Evolutionary conservation across 192 early-diverging fungal species (phyloP), one percentile per base, ranked within the genome.

Genomic region (Podila epicladia): DNA sequence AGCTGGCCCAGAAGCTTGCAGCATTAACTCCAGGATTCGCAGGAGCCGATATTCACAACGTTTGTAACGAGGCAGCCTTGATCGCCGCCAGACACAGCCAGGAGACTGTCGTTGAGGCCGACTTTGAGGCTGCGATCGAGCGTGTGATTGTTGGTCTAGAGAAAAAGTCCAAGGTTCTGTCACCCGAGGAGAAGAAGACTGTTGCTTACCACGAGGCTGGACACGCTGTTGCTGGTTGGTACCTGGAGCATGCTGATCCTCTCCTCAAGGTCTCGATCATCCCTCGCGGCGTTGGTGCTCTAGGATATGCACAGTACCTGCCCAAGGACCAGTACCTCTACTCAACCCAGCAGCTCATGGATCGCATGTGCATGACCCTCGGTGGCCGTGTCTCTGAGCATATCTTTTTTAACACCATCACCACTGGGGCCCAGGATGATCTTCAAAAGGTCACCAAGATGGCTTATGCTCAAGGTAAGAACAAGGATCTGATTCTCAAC

Each of bases 151-250:
- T 91, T 22, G 97, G 97, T 17, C 84, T 98, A 5, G 97, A 98
- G 84, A 98, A 97, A 88, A 98, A 97, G 85, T 94, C 94, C 51
- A 89, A 93, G 13, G 94, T 97, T 35, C 85, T 98, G 64, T 92
- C 92, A 38, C 96, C 97, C 6, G 93, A 95, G 60, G 97, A 98
- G 86, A 98, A 98, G 89, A 97, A 94, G 88, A 97, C 95, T 33
- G 96, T 98, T 55, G 97, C 97, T 22, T 96, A 98, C 85, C 97
- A 98, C 85, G 97, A 98, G 87, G 97, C 97, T 26, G 97, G 97
- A 0, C 97, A 98, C 82, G 97, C 97, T 24, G 95, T 98, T 60
- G 94, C 92, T 17, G 97, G 97, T 15, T 98, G 97, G 97, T 98
- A 94, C 77, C 87, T 98, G 67, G 87, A 96, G 65, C 91, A 96